phyloP scores from a whole-genome alignment of 2,329 filamentous ascomycete genomes.

The Hawksworthiomyces lignivorus region DNA sequence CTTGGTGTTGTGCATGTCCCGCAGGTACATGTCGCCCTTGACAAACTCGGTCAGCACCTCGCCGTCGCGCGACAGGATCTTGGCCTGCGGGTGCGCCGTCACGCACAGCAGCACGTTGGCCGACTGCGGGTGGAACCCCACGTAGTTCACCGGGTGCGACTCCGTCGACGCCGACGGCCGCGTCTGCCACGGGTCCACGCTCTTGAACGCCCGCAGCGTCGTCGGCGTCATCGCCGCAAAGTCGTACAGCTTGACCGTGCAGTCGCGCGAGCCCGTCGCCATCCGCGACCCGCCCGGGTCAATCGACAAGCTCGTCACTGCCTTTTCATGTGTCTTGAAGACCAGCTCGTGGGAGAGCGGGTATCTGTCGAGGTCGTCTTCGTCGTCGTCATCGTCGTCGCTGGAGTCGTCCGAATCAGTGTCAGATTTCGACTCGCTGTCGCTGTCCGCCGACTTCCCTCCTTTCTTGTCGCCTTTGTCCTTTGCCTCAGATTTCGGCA shows the following conservation, averaged over 20 bases:
- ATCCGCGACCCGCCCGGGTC: conserved; percentile 80
- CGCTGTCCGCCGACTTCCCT: conserved; percentile 18
- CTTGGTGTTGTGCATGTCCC: conserved; percentile 96
- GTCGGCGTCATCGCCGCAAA: conserved; percentile 94
- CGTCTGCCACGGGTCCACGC: conserved; percentile 73
- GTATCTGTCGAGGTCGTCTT: conserved; percentile 76
- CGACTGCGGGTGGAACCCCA: conserved; percentile 77
- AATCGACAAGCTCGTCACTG: conserved; percentile 75
- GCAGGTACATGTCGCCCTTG: conserved; percentile 96
- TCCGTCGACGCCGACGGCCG: conserved; percentile 67
- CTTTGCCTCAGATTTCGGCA: conserved; percentile 24
- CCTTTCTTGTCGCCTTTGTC: conserved; percentile 18
- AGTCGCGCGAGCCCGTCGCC: conserved; percentile 86
- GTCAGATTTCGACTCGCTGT: no score
- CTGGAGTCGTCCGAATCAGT: conserved; percentile 32
- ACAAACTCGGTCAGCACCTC: conserved; percentile 80
- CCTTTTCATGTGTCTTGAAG: conserved; percentile 83
- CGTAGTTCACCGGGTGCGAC: conserved; percentile 79
- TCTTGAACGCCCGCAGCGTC: conserved; percentile 88
- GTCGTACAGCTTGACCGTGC: conserved; percentile 86
- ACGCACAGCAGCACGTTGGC: conserved; percentile 78
- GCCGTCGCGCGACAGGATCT: conserved; percentile 82
- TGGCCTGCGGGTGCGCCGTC: conserved; percentile 81
- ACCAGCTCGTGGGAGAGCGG: conserved; percentile 90
- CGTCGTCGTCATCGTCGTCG: conserved; percentile 47